These are phyloP conservation scores for Holtermannia corniformis DNA, from an alignment of 768 basidiomycete genomes.

Conservation along the genomic window DNA sequence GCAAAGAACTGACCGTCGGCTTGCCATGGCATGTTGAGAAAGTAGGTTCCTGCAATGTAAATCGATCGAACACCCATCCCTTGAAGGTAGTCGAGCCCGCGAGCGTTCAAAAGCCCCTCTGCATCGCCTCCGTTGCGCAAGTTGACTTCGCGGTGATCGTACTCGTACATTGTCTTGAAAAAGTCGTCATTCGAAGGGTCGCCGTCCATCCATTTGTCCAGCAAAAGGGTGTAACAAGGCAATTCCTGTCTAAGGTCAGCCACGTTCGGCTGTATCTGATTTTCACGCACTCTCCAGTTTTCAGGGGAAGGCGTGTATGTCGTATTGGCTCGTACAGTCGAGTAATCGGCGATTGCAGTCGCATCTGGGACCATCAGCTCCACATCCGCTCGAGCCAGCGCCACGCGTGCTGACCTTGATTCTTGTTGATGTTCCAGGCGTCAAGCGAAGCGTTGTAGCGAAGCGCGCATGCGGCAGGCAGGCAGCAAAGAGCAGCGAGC, in stretches of 20 bases:
- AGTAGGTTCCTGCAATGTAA: slow-evolving; percentile 87
- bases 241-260: slow-evolving; percentile 18
- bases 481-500: background rate
- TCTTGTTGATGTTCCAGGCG: slow-evolving; percentile 41
- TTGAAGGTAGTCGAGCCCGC: slow-evolving; percentile 67
- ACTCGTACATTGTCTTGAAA: slow-evolving; percentile 68
- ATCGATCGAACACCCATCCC: slow-evolving; percentile 78
- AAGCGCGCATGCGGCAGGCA: slow-evolving; percentile 1
- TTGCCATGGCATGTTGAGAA: slow-evolving; percentile 94
- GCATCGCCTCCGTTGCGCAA: slow-evolving; percentile 83
- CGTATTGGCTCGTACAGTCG: slow-evolving; percentile 51
- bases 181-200: slow-evolving; percentile 86
- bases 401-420: slow-evolving; percentile 24
- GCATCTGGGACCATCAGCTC: slow-evolving; percentile 11
- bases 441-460: slow-evolving; percentile 38
- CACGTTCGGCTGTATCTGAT: background rate
- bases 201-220: slow-evolving; percentile 92
- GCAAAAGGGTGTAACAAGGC: slow-evolving; percentile 44
- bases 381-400: background rate
- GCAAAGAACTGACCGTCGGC: slow-evolving; percentile 65
- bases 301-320: slow-evolving; percentile 67
- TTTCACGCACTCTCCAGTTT: slow-evolving; percentile 61
- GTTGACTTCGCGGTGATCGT: slow-evolving; percentile 79
- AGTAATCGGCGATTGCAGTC: slow-evolving; percentile 53
- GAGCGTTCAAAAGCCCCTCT: slow-evolving; percentile 57